These are phyloP conservation scores for Curvularia sp. DNA, from an alignment of 2,329 filamentous ascomycete genomes.

Conservation along the genomic window DNA sequence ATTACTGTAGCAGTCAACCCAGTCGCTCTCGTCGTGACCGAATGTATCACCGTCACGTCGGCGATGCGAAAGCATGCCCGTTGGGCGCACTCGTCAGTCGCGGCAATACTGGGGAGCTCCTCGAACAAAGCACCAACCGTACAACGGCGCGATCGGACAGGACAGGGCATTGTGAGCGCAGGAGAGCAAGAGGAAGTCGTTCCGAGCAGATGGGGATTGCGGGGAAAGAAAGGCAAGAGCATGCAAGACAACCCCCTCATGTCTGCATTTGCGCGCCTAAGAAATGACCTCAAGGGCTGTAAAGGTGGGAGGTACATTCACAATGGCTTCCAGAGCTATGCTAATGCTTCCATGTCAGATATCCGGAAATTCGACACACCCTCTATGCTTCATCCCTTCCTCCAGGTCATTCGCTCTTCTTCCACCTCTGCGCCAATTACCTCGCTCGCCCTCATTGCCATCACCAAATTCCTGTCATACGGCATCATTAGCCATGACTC, in stretches of 20 bases:
- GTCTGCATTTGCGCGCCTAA: slow-evolving; percentile 87
- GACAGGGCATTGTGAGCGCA: slow-evolving; percentile 45
- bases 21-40: slow-evolving; percentile 91
- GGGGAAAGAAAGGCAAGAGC: slow-evolving; percentile 95
- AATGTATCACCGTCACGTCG: slow-evolving; percentile 98
- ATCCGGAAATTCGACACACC: slow-evolving; percentile 89
- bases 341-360: slow-evolving; percentile 60
- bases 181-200: slow-evolving; percentile 63
- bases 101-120: slow-evolving; percentile 86
- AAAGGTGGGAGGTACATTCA: slow-evolving; percentile 64
- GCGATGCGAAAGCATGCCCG: slow-evolving; percentile 97
- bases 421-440: slow-evolving; percentile 97
- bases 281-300: slow-evolving; percentile 84
- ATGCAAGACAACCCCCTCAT: slow-evolving; percentile 98
- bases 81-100: slow-evolving; percentile 94
- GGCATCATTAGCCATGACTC: slow-evolving; percentile 85
- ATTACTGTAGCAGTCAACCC: slow-evolving; percentile 87
- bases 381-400: slow-evolving; percentile 86
- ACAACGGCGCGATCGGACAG: slow-evolving; percentile 46
- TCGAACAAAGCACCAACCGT: slow-evolving; percentile 55
- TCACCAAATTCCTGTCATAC: slow-evolving; percentile 96
- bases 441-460: slow-evolving; percentile 87
- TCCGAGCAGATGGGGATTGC: slow-evolving; percentile 87
- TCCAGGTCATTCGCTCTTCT: slow-evolving; percentile 95
- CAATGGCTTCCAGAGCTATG: slow-evolving; percentile 11